Evolutionary conservation across 352 stramenopile species (phyloP), one percentile per base, ranked within the genome.

Genomic region (Halophytophthora polymorphica): DNA sequence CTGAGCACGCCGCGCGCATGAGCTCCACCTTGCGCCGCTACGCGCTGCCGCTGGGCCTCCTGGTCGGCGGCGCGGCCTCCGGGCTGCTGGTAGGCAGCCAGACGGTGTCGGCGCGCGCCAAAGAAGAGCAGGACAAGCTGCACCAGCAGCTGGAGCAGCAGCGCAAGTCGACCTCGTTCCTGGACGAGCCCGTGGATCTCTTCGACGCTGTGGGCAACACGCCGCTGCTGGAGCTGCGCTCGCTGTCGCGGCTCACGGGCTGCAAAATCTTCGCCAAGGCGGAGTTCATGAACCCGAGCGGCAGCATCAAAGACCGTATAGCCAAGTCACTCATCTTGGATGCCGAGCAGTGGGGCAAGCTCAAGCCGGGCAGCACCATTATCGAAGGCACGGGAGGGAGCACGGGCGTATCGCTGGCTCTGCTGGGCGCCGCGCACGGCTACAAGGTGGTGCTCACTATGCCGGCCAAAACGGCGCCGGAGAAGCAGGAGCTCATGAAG

Each of bases 221-320:
- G 23, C 77, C 79, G 19, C 61, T 93, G 28, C 58, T 93, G 13
- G 69, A 90, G 55, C 69, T 93, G 40, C 76, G 72, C 37, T 77
- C 68, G 21, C 48, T 90, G 21, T 88, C 79, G 1, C 64, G 66
- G 41, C 71, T 90, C 39, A 93, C 83, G 3, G 68, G 71, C 3
- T 89, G 80, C 70, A 86, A 73, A 53, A 82, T 93, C 51, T 79
- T 87, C 25, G 83, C 67, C 50, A 93, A 93, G 58, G 80, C 80
- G 17, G 83, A 93, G 69, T 91, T 77, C 50, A 67, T 86, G 58
- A 98, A 98, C 60, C 95, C 95, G 17, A 90, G 90, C 54, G 94
- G 93, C 11, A 95, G 76, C 21, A 88, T 98, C 56, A 98, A 98
- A 70, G 94, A 98, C 69, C 91, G 94, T 25, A 93, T 96, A 11